Evolutionary conservation across 73 alveolate species (phyloP).

Genomic region (Symbiodinium natans): DNA sequence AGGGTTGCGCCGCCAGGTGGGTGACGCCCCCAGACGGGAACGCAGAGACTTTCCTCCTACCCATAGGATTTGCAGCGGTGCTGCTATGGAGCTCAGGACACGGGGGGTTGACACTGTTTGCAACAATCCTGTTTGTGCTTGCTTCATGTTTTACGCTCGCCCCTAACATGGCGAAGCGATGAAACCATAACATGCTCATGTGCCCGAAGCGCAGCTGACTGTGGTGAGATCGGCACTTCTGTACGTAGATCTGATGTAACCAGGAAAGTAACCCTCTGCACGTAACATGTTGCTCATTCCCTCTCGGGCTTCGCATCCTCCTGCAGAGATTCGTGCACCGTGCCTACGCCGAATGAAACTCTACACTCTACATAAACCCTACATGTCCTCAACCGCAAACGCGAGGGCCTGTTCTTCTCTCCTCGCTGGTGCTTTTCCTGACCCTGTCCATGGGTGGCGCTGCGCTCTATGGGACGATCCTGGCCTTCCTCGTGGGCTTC

Average conservation of each 20-base stretch:
- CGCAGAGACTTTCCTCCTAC: conserved; percentile 1
- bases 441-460: conserved; percentile 84
- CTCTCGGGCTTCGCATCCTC: too few species aligned
- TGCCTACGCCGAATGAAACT: not conserved
- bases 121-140: not conserved
- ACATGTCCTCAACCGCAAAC: too few species aligned
- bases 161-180: too few species aligned
- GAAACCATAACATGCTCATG: too few species aligned
- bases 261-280: too few species aligned
- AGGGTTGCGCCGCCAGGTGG: too few species aligned
- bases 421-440: conserved; percentile 25
- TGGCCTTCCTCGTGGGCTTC: conserved; percentile 26
- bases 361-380: too few species aligned
- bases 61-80: conserved; percentile 34
- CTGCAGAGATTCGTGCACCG: not conserved
- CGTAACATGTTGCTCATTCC: too few species aligned
- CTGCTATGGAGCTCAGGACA: conserved; percentile 72
- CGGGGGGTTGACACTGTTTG: not conserved
- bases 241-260: too few species aligned
- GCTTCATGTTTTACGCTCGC: too few species aligned
- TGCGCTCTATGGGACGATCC: conserved; percentile 65
- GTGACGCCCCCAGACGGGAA: not conserved
- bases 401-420: conserved; percentile 54
- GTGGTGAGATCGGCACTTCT: not conserved
- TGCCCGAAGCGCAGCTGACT: not conserved